Base-by-base conservation (phyloP, 73 alveolate species). In the Paramecium octaurelia region DNA sequence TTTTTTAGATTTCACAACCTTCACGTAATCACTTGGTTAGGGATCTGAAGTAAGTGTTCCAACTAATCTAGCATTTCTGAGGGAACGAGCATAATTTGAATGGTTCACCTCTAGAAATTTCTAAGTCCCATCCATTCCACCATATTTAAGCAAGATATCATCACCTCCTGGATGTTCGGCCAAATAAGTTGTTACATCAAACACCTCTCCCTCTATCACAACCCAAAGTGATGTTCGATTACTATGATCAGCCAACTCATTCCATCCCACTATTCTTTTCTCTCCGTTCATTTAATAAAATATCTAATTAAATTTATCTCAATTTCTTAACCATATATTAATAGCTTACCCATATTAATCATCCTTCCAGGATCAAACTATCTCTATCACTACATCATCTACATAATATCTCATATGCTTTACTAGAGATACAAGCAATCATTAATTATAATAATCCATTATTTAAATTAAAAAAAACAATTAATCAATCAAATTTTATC, bases 91-190 rank as follows among this genome's bases (percentile, higher is more conserved):
- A 44, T 89, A 89, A 21, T 69, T 68, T 12, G 94, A 44, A 60
- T 89, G 94, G 24, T 70, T 70, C 48, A 71, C 36, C 20, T 89
- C 77, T 44, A 42, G 21, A 68, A 89, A 89, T 23, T 89, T 38
- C 6, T 69, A 59, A 27, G 94, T 89, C 14, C 83, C 77, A 70
- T 89, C 92, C 21, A 34, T 34, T 29, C 94, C 94, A 44, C 85
- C 86, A 71, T 73, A 27, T 73, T 50, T 68, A 38, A 89, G 36
- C 10, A 89, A 68, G 27, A 89, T 89, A 23, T 89, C 94, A 89
- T 89, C 94, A 44, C 99, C 99, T 16, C 99, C 99, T n/a, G 99
- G 99, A 84, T 98, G 99, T 84, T 92, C 92, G 59, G 96, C 95
- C 27, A 98, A 77, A 86, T 92, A 98, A 88, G 95, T 97, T n/a